A percentile compares a stretch with the other conserved stretches of the same genome.
These are phyloP conservation scores for Andrographis paniculata DNA, from an alignment of 305 asterid species.

Conservation along the genomic window DNA sequence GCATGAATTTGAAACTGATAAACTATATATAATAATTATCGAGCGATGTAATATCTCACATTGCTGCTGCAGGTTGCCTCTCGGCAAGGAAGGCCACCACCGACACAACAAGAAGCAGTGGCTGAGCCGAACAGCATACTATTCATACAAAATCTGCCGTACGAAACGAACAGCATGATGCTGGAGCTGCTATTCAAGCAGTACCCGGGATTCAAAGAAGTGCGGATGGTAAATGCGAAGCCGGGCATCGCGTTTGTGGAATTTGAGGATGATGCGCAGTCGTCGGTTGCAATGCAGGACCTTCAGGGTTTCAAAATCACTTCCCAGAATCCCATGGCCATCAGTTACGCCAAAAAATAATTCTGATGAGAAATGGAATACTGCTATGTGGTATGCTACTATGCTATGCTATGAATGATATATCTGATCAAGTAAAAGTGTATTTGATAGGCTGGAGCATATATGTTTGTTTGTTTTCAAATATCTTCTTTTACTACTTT, in stretches of 20 bases:
- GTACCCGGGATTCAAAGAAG: conserved; percentile 91
- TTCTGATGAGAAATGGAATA: no score
- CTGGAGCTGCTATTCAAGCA: conserved; percentile 87
- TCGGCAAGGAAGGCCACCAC: conserved; percentile 47
- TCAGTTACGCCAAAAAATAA: conserved; percentile 81
- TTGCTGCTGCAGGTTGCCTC: conserved; percentile 67
- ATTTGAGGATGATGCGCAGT: conserved; percentile 72
- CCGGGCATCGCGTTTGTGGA: conserved; percentile 97
- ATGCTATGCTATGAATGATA: neutral
- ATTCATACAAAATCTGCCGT: conserved; percentile 80
- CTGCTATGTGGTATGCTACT: no score
- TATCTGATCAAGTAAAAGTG: no score
- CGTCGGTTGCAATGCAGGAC: conserved; percentile 93
- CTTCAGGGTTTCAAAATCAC: conserved; percentile 92
- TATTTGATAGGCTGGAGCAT: no score
- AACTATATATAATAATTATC: no score
- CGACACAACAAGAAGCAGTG: conserved; percentile 53
- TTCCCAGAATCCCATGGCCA: conserved; percentile 83
- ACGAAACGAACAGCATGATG: conserved; percentile 84
- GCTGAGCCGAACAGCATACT: conserved; percentile 83
- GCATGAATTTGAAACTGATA: no score
- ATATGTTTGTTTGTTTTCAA: no score
- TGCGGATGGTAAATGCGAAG: conserved; percentile 87
- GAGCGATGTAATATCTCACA: neutral
- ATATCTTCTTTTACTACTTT: no score